phyloP scores from a whole-genome alignment of 441 rosid species.

The Lepidium campestre region DNA sequence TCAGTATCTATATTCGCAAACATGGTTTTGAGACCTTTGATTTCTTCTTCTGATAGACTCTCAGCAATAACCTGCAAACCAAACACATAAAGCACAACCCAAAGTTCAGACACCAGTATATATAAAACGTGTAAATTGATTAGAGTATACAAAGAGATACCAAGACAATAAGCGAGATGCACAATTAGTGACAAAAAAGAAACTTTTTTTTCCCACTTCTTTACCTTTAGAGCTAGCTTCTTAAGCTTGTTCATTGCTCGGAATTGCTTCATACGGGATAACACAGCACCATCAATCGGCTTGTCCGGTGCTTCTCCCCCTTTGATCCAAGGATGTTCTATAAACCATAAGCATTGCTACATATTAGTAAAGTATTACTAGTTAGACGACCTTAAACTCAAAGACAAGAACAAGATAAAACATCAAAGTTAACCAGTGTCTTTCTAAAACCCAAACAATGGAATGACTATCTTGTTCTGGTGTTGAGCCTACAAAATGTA shows the following conservation, averaged over 20 bases:
- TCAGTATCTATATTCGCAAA: constrained; percentile 91
- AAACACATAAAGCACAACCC: neutral
- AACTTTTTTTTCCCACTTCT: neutral
- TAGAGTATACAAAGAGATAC: neutral
- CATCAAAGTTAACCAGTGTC: neutral
- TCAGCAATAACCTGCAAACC: constrained; percentile 76
- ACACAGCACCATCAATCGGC: constrained; percentile 81
- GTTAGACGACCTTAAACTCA: constrained; percentile 9
- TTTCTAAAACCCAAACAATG: neutral
- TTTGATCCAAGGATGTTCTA: constrained; percentile 92
- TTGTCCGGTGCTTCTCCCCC: constrained; percentile 85
- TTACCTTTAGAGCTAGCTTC: constrained; percentile 86
- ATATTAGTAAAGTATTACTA: constrained; percentile 18
- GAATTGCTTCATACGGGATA: constrained; percentile 95
- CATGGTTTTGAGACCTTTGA: constrained; percentile 87
- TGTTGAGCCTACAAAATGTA: neutral
- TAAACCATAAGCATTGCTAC: constrained; percentile 25
- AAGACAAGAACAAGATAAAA: neutral
- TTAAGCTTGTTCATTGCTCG: constrained; percentile 94
- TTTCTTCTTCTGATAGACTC: constrained; percentile 86
- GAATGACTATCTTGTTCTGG: neutral
- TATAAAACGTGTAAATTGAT: neutral
- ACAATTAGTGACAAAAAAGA: neutral
- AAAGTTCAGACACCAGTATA: neutral
- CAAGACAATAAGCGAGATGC: neutral